A percentile compares a stretch with the other conserved stretches of the same genome.
phyloP scores from a whole-genome alignment of 2,329 filamentous ascomycete species.

The Herpotrichia juniperi region DNA sequence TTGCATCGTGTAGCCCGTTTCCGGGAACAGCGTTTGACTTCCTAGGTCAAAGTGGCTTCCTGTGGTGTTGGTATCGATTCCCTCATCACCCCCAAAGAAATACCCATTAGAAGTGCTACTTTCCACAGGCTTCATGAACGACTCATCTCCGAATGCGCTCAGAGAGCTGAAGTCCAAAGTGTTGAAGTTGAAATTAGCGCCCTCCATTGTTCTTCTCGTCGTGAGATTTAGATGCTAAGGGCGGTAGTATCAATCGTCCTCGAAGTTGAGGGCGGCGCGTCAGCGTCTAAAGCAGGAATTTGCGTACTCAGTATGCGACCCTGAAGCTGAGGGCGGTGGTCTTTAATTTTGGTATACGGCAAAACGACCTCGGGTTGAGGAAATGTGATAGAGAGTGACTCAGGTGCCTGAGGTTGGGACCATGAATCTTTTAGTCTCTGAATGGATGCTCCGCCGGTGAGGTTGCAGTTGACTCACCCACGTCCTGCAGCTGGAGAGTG shows the following conservation, averaged over 20 bases:
- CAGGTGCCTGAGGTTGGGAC: conserved; percentile 34
- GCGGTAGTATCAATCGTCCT: no score
- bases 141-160: conserved; percentile 14
- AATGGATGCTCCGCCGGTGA: neutral
- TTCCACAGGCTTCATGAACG: conserved; percentile 34
- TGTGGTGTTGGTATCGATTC: conserved; percentile 36
- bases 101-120: conserved; percentile 36
- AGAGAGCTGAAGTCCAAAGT: conserved; percentile 34
- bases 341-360: no score
- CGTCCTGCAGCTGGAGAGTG: no score
- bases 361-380: neutral
- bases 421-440: neutral
- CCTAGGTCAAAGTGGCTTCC: conserved; percentile 17
- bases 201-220: neutral
- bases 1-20: conserved; percentile 29
- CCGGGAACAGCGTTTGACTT: conserved; percentile 22
- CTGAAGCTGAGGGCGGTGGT: no score
- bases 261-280: neutral
- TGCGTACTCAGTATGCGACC: no score
- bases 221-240: neutral
- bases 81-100: conserved; percentile 42
- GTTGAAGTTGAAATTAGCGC: conserved; percentile 35
- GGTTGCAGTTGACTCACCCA: conserved; percentile 1
- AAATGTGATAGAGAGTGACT: conserved; percentile 33
- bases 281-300: neutral